Evolutionary conservation across 2,329 filamentous ascomycete genomes (phyloP), one percentile per base, ranked within the genome.

Genomic region (Didymella arachidicola): DNA sequence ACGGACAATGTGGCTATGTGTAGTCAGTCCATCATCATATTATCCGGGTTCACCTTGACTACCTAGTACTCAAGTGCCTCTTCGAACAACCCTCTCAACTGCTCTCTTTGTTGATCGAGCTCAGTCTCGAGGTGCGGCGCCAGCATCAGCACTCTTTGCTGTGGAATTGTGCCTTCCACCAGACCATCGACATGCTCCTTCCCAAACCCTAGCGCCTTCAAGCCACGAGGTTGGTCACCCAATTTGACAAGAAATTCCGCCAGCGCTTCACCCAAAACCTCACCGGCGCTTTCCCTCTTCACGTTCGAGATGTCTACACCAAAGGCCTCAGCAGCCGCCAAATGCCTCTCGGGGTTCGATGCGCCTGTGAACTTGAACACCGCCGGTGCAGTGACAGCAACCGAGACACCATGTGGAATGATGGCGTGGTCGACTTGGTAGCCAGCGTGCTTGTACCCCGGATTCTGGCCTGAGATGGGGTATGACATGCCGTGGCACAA

Each of bases 331-430:
- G 95, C 94, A 0, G 94, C 95, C 4, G 88, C 87, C 34, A 99
- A 80, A 80, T 99, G 95, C 10, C 95, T 88, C 52, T 97, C 92
- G 0, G 95, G 95, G 73, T 98, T 98, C 1, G 91, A 95, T 1
- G 94, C 85, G 0, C 84, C 94, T 0, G 94, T 99, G 79, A 98
- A 98, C 29, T 87, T 88, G 85, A 98, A 99, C 1, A 98, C 94
- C 0, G 94, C 91, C 0, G 95, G 94, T 0, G 94, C 92, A 0
- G 92, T 94, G 7, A 98, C 94, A 3, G 93, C 95, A 1, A 99
- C 95, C 1, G 90, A 94, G 25, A 99, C 95, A 52, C 95, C 95
- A 76, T 99, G 95, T 0, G 95, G 95, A 72, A 99, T 98, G 69
- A 99, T 90, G 10, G 91, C 87, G 29, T 84, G 76, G 26, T 86